Base-by-base conservation (phyloP, 192 early-diverging fungal species). In the Coemansia sp. region DNA sequence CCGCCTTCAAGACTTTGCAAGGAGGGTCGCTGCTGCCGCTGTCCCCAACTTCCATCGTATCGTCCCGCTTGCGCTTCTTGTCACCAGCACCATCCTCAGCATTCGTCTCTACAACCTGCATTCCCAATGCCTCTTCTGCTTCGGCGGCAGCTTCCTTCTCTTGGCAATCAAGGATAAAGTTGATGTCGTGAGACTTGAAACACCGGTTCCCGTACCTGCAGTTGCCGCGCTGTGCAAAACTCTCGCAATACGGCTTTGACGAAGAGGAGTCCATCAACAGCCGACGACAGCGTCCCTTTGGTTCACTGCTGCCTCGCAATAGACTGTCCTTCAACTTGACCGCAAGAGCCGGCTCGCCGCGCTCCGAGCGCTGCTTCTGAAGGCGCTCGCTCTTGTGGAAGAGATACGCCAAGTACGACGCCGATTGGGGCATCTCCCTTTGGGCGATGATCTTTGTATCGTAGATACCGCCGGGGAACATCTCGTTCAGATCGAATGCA, bases 361-460 rank as follows among this genome's bases (percentile, higher is more conserved):
- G 40, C 18, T 68, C 65, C 36, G 24, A 39, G 29, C 72, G 75
- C 49, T 15, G 64, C 46, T 41, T 69, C 53, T 79, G 77, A 16
- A 65, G 46, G 50, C 84, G 75, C 69, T 73, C 75, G 62, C 64
- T 78, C 58, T 78, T 81, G 73, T 79, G 79, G 65, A 71, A 81
- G 38, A 74, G 46, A 22, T 82, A 85, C 11, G 83, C 76, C 46
- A 81, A 61, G 43, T 69, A 82, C 18, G 75, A 73, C 5, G 79
- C 75, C 1, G 70, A 61, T 31, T 46, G 68, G 1, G 74, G 83
- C 12, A 60, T 58, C 18, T 66, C 38, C 31, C 82, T 68, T 85
- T 93, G 70, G 70, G 75, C 68, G 76, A 92, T 63, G 66, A 93
- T 92, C 79, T 98, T 98, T 70, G 98, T 99, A 78, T 99, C 98